Evolutionary conservation across 768 basidiomycete species (phyloP), one percentile per base, ranked within the genome.

Genomic region (Candolleomyces eurysporus): DNA sequence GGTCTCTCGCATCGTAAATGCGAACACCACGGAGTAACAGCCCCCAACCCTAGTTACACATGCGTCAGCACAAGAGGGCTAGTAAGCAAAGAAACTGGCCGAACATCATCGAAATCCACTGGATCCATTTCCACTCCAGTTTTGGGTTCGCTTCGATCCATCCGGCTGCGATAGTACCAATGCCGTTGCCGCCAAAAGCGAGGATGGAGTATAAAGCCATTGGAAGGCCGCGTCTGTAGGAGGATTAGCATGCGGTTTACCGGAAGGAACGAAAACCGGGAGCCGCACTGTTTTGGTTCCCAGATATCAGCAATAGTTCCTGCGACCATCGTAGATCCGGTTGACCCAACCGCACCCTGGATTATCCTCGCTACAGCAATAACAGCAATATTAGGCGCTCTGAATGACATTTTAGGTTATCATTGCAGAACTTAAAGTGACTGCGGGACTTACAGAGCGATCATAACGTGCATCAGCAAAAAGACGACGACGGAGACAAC

Each of bases 71-170:
- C 13, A 50, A 43, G 57, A 53, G 53, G 36, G 1, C 1, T 1
- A 5, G 48, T 19, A 58, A 52, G 58, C 8, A 16, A 54, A 11
- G 39, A 40, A 16, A 49, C 62, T 5, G 67, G 58, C 72, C 76
- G 2, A 52, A 85, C 87, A 88, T 90, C 66, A 86, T 76, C 63
- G 86, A 85, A 9, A 91, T 81, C 91, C 91, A 93, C 66, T 92
- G 85, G 26, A 95, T 91, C 90, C 91, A 93, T 30, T 90, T 78
- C 90, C 92, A 93, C 63, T 79, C 78, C 1, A 92, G 69, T 19
- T 73, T 74, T 0, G 75, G 68, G 61, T 85, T 82, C 62, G 82
- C 79, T 67, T 90, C 88, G 21, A 90, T 78, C 85, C 85, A 91
- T 14, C 87, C 87, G 22, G 85, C 84, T 3, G 81, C 68, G 0